A percentile compares a stretch with the other conserved stretches of the same genome.
phyloP scores from a whole-genome alignment of 192 early-diverging fungal genomes.

The Diversispora epigaea region DNA sequence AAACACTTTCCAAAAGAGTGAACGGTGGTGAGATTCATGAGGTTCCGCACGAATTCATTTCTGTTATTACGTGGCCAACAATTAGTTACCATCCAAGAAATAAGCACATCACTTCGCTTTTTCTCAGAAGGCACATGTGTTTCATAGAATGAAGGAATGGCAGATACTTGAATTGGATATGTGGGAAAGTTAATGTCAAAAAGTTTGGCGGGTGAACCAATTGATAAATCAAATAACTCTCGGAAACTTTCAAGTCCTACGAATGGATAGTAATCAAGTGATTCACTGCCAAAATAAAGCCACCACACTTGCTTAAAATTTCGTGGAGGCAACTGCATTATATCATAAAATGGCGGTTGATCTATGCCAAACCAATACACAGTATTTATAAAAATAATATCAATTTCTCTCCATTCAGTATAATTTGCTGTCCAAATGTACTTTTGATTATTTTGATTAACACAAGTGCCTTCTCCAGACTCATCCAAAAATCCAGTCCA shows the following conservation, averaged over 20 bases:
- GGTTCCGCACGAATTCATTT: conserved; percentile 27
- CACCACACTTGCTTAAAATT: conserved; percentile 34
- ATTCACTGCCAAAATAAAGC: conserved; percentile 12
- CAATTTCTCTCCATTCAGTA: conserved; percentile 34
- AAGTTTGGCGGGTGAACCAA: conserved; percentile 27
- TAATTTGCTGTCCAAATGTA: conserved; percentile 22
- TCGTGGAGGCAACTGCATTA: conserved; percentile 29
- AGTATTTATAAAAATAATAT: conserved; percentile 34
- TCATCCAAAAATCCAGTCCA: not conserved
- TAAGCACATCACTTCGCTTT: conserved; percentile 14
- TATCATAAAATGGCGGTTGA: conserved; percentile 31
- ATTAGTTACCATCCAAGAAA: conserved; percentile 33
- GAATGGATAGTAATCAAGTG: conserved; percentile 23
- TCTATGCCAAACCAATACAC: conserved; percentile 9
- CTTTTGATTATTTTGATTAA: not conserved
- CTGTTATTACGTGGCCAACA: conserved; percentile 35
- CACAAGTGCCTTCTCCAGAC: conserved; percentile 12
- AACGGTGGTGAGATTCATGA: conserved; percentile 31
- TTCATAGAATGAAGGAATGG: not conserved
- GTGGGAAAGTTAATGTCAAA: conserved; percentile 32
- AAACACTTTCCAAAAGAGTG: conserved; percentile 38
- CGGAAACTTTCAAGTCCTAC: conserved; percentile 21
- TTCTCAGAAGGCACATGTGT: conserved; percentile 24
- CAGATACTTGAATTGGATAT: not conserved
- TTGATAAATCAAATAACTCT: conserved; percentile 35